Base-by-base conservation (phyloP, 352 stramenopile genomes). In the Phytophthora capsici region DNA sequence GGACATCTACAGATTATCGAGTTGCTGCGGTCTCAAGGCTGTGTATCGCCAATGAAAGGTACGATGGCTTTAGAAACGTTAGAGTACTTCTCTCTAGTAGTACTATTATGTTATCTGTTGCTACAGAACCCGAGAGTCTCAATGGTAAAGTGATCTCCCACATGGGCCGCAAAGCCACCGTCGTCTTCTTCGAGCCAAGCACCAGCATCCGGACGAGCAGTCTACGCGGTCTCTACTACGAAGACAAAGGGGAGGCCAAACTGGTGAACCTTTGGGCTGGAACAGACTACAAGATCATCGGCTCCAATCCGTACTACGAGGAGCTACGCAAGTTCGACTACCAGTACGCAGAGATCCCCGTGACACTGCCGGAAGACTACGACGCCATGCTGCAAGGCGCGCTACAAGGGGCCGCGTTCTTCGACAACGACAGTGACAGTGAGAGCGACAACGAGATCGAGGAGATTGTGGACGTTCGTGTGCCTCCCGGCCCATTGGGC, bases 1-100 rank as follows among this genome's bases (percentile, higher is more conserved):
- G 86, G 86, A 17, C 86, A 94, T 59, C 46, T 90, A 49, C 86
- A 94, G 69, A 91, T 94, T 62, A 90, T 94, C 14, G 86, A 94
- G 61, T 59, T 94, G 19, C 50, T 94, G 59, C 84, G 86, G 17
- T 93, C 86, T 8, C 86, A 94, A 55, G 84, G 84, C 54, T 91
- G 76, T 54, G 86, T 93, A 30, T 82, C 86, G 14, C 86, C 86
- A 1, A 94, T 94, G 80, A 94, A 94, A 85, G 82, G 82, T 87
- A 13, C 13, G 49, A 23, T 10, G 28, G 10, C 1, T 34, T 34
- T 34, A 34, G 1, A 34, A 9, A 9, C 13, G 2, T 8, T 37
- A 14, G 23, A 40, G 9, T 34, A 44, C 36, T 20, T 34, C n/a
- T 32, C 22, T 41, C 7, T 41, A 34, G 9, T 50, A 22, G 12